These are phyloP conservation scores for Malassezia japonica DNA, from an alignment of 1,284 basidiomycete genomes.

Conservation along the genomic window DNA sequence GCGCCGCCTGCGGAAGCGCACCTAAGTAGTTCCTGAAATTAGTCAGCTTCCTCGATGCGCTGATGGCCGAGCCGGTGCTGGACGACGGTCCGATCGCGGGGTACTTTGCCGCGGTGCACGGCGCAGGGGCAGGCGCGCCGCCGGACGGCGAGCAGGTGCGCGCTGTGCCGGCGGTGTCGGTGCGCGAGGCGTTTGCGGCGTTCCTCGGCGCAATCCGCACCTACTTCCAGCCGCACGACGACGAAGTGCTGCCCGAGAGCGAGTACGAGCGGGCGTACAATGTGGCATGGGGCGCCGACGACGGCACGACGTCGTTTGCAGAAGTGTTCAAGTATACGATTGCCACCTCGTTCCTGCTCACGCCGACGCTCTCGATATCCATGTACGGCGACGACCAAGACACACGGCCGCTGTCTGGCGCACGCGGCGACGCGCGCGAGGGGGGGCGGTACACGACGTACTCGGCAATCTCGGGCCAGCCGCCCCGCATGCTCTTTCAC, in stretches of 20 bases:
- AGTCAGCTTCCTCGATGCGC: background rate
- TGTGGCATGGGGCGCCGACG: background rate
- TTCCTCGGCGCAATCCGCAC: no score
- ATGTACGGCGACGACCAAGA: conserved; percentile 26
- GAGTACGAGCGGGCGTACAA: background rate
- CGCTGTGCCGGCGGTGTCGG: no score
- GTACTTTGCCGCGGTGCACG: no score
- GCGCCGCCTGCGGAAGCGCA: conserved; percentile 13
- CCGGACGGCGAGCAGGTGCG: no score
- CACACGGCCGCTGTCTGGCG: background rate
- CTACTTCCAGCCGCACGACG: no score
- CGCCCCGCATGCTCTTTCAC: background rate
- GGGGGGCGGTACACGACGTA: background rate
- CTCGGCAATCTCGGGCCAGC: background rate
- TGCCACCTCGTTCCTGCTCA: conserved; percentile 43
- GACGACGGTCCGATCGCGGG: conserved; percentile 25
- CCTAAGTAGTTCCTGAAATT: background rate
- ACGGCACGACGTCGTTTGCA: conserved; percentile 20
- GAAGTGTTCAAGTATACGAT: conserved; percentile 42
- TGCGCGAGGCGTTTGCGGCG: no score
- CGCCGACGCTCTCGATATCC: conserved; percentile 39
- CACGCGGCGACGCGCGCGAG: background rate
- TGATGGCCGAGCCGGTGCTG: conserved; percentile 29
- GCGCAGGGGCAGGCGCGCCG: no score
- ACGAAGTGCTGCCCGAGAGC: no score